Evolutionary conservation across 305 asterid genomes (phyloP), one percentile per base, ranked within the genome.

Genomic region (Nicotiana rustica): DNA sequence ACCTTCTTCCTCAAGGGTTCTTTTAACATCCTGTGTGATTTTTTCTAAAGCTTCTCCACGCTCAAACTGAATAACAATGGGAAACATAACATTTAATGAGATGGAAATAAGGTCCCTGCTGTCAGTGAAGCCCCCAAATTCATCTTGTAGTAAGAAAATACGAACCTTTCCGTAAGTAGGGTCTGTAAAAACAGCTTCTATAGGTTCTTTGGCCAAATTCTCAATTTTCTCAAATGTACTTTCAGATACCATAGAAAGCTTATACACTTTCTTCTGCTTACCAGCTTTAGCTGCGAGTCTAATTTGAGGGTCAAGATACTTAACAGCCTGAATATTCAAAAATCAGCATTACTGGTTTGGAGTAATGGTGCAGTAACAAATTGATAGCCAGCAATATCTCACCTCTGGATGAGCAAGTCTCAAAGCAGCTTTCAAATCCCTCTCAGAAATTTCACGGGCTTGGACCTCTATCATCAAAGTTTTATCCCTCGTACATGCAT

Each of bases 381-480:
- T 52, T 55, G 80, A 55, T 55, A 76, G 31, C 65, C 80, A 52
- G 66, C 17, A 75, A 55, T 29, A 9, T 55, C 87, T 90, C 90
- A 95, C 98, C 91, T 95, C 97, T 29, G 94, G 98, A 90, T 96
- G 99, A 85, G 98, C 99, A 87, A 93, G 77, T 89, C 98, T 91
- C 77, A 95, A 82, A 79, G 98, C 98, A 77, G 98, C 96, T 92
- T 92, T 88, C 82, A 96, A 85, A 89, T 95, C 99, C 71, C 86
- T 93, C 84, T 96, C 98, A 75, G 98, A 90, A 86, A 95, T 92
- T 86, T 90, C 98, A 78, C 96, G 92, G 25, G 97, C 93, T 85
- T 95, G 98, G 80, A 93, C 98, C 82, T 96, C 99, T 69, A 96
- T 94, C 99, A 96, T 96, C 91, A 96, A 85, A 60, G 99, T 96